phyloP scores from a whole-genome alignment of 75 land plant species.

The Cupressus sempervirens region DNA sequence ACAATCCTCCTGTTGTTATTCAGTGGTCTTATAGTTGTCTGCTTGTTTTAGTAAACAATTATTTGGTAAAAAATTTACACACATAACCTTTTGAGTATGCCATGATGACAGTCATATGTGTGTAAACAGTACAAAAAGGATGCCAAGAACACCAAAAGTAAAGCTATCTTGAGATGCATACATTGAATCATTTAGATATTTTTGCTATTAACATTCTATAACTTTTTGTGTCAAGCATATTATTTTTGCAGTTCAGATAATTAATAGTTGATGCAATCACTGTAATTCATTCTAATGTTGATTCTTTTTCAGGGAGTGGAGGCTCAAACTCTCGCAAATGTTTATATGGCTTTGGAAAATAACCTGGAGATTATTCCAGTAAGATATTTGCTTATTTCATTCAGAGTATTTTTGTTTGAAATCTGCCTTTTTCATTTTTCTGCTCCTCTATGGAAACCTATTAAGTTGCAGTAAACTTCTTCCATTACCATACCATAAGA shows the following conservation, averaged over 20 bases:
- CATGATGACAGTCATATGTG: background rate
- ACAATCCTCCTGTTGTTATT: background rate
- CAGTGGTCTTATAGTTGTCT: constrained; percentile 1
- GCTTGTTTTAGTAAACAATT: background rate
- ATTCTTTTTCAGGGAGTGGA: constrained; percentile 79
- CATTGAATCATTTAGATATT: background rate
- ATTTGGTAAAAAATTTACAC: background rate
- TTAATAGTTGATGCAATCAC: background rate
- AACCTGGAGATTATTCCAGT: constrained; percentile 97
- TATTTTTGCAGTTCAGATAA: background rate
- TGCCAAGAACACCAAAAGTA: background rate
- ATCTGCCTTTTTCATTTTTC: background rate
- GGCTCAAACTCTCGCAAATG: constrained; percentile 98
- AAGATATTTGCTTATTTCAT: constrained; percentile 14
- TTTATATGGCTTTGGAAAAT: constrained; percentile 95
- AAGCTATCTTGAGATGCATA: background rate
- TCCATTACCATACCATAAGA: background rate
- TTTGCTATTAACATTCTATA: background rate
- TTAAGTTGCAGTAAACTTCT: background rate
- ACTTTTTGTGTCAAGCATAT: background rate
- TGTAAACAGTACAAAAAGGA: background rate
- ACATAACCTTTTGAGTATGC: background rate
- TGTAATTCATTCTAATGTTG: background rate
- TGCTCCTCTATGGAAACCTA: background rate
- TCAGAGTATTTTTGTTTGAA: constrained; percentile 1